Evolutionary conservation across 768 basidiomycete species (phyloP), one percentile per base, ranked within the genome.

Genomic region (Lactarius akahatsu): DNA sequence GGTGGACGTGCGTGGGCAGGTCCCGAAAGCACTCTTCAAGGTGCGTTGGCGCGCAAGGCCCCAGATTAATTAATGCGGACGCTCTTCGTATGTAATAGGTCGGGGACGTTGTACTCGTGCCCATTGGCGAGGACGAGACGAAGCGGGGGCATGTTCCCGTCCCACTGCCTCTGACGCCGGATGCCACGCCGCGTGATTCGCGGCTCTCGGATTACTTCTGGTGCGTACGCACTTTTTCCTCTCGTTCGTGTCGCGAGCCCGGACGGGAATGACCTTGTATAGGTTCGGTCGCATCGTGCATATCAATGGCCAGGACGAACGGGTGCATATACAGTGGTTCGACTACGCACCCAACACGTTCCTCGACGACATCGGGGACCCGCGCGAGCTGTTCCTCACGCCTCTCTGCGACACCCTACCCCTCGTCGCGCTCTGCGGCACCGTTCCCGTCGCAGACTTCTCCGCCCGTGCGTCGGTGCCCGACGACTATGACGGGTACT

Each of bases 261-360:
- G 10, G 5, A 36, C 15, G 28, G 15, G 36, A 38, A 1, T 64
- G 52, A 11, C 10, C 36, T 38, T 16, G 41, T 55, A 18, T 69
- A 92, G 90, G 90, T 91, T 92, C 74, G 90, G 80, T 0, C 80
- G 80, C 70, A 86, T 93, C 30, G 72, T 86, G 0, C 83, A 79
- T 59, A 81, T 91, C 63, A 74, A 81, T 18, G 76, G 78, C 40
- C 75, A 79, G 18, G 65, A 76, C 5, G 75, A 80, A 61, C 75
- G 65, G 2, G 82, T 83, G 0, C 92, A 94, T 73, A 75, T 90
- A 11, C 89, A 86, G 40, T 94, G 90, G 90, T 83, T 89, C 34
- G 83, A 89, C 61, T 91, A 93, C 71, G 83, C 85, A 0, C 83
- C 84, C 0, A 81, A 83, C 62, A 88, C 86, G 0, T 73, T 84